Percentiles rank a stretch among this genome's conserved stretches.
These are phyloP conservation scores for Bonia amplexicaulis DNA, from an alignment of 176 grass and related monocot species.

Conservation along the genomic window DNA sequence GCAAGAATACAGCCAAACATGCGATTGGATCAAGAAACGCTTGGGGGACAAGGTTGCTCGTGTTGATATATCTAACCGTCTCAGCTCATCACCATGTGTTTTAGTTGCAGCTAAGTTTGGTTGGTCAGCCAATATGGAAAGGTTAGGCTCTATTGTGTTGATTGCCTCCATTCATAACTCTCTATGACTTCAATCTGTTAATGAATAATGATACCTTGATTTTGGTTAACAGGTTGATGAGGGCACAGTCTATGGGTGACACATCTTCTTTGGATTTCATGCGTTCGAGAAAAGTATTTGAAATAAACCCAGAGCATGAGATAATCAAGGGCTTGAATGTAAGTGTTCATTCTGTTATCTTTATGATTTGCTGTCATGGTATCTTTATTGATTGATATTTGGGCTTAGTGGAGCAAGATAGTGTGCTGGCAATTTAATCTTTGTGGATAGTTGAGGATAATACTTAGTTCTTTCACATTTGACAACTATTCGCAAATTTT, in stretches of 20 bases:
- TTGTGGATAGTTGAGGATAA: neutral
- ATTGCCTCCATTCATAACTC: neutral
- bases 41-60: constrained; percentile 86
- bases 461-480: neutral
- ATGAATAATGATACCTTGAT: neutral
- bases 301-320: constrained; percentile 93
- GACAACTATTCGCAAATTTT: neutral
- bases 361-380: neutral
- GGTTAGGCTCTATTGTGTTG: constrained; percentile 33
- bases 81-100: constrained; percentile 89
- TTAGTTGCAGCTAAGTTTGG: constrained; percentile 95
- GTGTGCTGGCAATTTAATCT: neutral
- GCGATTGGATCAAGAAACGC: constrained; percentile 95
- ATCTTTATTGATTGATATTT: neutral
- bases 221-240: constrained; percentile 71
- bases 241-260: constrained; percentile 80
- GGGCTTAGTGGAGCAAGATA: neutral
- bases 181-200: neutral
- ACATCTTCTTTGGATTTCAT: constrained; percentile 76
- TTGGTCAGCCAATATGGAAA: constrained; percentile 99
- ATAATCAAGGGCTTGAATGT: constrained; percentile 88
- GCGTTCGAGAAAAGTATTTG: constrained; percentile 92
- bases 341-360: constrained; percentile 19
- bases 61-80: constrained; percentile 83
- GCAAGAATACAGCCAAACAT: constrained; percentile 83